phyloP scores from a whole-genome alignment of 768 basidiomycete genomes.

The Leccinum sublutescens region DNA sequence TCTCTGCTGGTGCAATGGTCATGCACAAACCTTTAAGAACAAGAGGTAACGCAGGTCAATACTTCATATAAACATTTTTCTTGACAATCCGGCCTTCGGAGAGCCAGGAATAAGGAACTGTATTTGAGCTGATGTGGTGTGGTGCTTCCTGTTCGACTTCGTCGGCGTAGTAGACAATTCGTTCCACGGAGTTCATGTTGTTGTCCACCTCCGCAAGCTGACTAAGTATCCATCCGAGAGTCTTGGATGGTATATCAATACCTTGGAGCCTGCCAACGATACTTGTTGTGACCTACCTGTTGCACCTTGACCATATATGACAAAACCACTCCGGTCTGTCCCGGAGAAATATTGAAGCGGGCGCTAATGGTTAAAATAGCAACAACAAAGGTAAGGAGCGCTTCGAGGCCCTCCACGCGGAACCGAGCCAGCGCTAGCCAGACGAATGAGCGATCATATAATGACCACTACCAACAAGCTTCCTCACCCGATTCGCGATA shows the following conservation, averaged over 20 bases:
- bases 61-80: conserved; percentile 72
- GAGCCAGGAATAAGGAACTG: conserved; percentile 72
- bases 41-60: conserved; percentile 81
- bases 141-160: conserved; percentile 84
- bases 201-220: conserved; percentile 88
- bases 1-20: conserved; percentile 72
- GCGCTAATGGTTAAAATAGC: conserved; percentile 76
- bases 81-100: conserved; percentile 68
- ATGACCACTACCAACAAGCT: neutral
- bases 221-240: conserved; percentile 73
- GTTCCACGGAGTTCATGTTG: conserved; percentile 89
- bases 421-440: conserved; percentile 79
- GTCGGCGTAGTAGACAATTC: conserved; percentile 80
- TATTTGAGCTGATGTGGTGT: conserved; percentile 58
- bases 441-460: neutral
- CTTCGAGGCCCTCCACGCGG: conserved; percentile 83
- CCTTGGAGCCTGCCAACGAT: neutral
- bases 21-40: conserved; percentile 84
- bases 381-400: conserved; percentile 69
- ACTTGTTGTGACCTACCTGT: conserved; percentile 44
- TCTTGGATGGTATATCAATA: conserved; percentile 31
- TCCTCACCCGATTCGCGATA: conserved; percentile 68
- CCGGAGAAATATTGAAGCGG: conserved; percentile 71
- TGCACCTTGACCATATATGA: conserved; percentile 81
- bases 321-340: conserved; percentile 73